A percentile compares a stretch with the other conserved stretches of the same genome.
Evolutionary conservation across 768 basidiomycete genomes (phyloP).

Genomic region (Tubosaeta sp.): DNA sequence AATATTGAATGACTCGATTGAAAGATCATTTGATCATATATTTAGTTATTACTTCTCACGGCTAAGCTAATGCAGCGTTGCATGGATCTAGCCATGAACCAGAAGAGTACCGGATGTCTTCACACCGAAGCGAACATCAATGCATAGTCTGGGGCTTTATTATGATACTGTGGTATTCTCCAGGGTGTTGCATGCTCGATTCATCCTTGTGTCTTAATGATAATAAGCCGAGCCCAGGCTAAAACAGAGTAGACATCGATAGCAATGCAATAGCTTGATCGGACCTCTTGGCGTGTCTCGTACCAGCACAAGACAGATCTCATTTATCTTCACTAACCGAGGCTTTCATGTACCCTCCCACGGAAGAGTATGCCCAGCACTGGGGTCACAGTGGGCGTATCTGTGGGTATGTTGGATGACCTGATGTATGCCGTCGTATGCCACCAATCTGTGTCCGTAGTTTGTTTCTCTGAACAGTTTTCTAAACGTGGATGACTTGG

Average conservation of each 20-base stretch:
- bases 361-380: constrained; percentile 6
- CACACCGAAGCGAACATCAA: too few relatives aligned
- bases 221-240: not conserved
- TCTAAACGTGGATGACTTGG: not conserved
- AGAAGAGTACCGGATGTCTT: too few relatives aligned
- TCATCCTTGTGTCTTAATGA: not conserved
- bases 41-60: too few relatives aligned
- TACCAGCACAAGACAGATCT: not conserved
- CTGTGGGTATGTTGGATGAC: not conserved
- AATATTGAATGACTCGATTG: too few relatives aligned
- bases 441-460: constrained; percentile 7
- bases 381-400: not conserved
- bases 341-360: constrained; percentile 9
- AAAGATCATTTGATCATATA: too few relatives aligned
- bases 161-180: not conserved
- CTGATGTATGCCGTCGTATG: not conserved
- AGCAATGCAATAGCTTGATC: not conserved
- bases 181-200: not conserved
- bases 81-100: too few relatives aligned
- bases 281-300: not conserved
- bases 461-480: not conserved
- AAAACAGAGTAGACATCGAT: not conserved
- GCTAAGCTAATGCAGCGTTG: too few relatives aligned
- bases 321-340: constrained; percentile 1
- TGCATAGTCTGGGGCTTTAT: too few relatives aligned